Conservation (phyloP, 2,329 filamentous ascomycete genomes). For the Penicillium crustosum region DNA sequence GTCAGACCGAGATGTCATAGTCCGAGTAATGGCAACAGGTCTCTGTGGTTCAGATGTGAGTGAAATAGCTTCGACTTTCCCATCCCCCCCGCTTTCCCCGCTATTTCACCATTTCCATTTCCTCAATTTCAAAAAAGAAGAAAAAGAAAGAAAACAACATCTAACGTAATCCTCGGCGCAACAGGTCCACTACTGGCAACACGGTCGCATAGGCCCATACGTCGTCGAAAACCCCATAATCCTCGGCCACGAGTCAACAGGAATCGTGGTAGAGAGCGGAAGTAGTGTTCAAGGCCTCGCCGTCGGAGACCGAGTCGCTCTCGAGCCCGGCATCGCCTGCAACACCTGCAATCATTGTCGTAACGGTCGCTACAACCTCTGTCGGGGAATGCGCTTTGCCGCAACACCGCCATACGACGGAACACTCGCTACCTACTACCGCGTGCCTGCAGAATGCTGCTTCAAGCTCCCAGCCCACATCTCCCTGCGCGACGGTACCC, state of each 20-base stretch:
- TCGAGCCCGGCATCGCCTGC: constrained; percentile 71
- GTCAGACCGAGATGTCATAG: constrained; percentile 65
- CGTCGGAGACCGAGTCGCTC: constrained; percentile 68
- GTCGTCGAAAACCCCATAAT: constrained; percentile 38
- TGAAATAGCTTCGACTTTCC: background rate
- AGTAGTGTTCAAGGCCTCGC: constrained; percentile 54
- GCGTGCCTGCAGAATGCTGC: constrained; percentile 79
- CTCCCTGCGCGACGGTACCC: constrained; percentile 73
- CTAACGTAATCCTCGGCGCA: background rate
- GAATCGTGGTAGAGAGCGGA: constrained; percentile 61
- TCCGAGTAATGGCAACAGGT: constrained; percentile 75
- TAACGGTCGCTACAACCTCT: constrained; percentile 81
- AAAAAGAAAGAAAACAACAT: too few species aligned
- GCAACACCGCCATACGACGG: constrained; percentile 86
- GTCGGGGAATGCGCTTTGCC: constrained; percentile 79
- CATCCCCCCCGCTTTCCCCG: background rate
- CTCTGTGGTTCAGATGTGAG: constrained; percentile 79
- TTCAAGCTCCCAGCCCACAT: constrained; percentile 67
- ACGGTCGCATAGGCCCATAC: constrained; percentile 40
- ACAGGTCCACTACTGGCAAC: constrained; percentile 43
- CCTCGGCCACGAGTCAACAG: constrained; percentile 67
- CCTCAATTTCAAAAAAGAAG: background rate
- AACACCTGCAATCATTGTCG: constrained; percentile 71
- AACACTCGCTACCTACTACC: constrained; percentile 80
- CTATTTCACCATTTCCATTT: background rate